Conservation (phyloP, 176 grass and related monocot species). For the Carex cristatella region DNA sequence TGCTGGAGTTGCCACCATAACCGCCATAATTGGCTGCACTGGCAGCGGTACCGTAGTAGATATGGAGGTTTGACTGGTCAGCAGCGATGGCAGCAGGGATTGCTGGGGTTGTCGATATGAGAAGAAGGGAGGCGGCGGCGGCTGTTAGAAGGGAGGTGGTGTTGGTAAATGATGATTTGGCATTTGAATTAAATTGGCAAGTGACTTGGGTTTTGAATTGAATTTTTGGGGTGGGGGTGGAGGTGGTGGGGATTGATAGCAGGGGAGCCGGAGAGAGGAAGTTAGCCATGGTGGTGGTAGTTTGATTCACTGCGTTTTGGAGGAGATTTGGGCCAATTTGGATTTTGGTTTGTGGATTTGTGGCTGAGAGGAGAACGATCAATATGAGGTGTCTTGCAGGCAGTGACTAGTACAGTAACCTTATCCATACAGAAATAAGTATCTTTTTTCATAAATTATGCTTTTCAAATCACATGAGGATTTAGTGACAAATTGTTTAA, state of each 20-base stretch:
- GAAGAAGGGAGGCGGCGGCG: constrained; percentile 5
- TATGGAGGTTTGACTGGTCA: constrained; percentile 2
- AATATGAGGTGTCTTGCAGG: constrained; percentile 3
- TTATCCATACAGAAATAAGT: constrained; percentile 15
- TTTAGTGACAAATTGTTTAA: neutral
- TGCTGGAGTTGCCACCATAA: constrained; percentile 85
- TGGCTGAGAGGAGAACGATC: constrained; percentile 10
- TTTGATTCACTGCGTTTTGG: neutral
- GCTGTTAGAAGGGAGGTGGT: constrained; percentile 11
- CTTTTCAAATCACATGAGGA: neutral
- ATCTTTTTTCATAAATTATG: neutral
- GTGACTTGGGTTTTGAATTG: constrained; percentile 7
- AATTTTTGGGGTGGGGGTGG: constrained; percentile 1
- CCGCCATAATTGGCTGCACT: constrained; percentile 81
- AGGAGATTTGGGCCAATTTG: constrained; percentile 9
- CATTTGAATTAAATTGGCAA: neutral
- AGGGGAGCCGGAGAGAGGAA: constrained; percentile 19
- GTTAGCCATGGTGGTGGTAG: constrained; percentile 18
- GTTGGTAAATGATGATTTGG: neutral
- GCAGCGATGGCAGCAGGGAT: neutral
- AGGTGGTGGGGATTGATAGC: constrained; percentile 23
- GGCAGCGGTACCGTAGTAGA: constrained; percentile 21
- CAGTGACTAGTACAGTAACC: constrained; percentile 8
- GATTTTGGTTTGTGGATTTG: constrained; percentile 15
- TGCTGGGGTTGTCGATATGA: constrained; percentile 8